Conservation (phyloP, 768 basidiomycete species). For the Mycena venus region DNA sequence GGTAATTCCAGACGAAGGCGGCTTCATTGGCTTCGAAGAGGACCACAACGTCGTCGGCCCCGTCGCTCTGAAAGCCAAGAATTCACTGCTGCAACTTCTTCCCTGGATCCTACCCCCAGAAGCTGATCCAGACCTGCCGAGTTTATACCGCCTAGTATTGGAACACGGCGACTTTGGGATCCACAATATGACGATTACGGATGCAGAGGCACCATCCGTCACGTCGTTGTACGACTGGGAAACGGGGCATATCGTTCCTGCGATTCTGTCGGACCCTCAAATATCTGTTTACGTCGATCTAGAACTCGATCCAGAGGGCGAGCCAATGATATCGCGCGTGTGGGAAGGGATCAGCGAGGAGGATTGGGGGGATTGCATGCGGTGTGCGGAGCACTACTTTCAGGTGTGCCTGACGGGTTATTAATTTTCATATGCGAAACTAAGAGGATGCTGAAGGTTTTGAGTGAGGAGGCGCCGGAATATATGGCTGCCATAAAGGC, state of each 20-base stretch:
- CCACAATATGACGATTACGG: constrained; percentile 26
- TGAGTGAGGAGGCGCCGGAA: background rate
- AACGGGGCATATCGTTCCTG: constrained; percentile 19
- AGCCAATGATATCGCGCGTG: constrained; percentile 13
- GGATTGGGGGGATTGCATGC: background rate
- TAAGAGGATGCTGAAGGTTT: background rate
- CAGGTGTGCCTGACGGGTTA: background rate
- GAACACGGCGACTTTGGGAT: constrained; percentile 31
- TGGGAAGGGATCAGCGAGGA: constrained; percentile 12
- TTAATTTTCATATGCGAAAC: background rate
- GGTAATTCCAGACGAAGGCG: constrained; percentile 10
- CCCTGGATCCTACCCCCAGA: constrained; percentile 15
- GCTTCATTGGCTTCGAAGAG: background rate
- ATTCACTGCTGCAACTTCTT: constrained; percentile 2
- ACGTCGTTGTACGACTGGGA: constrained; percentile 33
- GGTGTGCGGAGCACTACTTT: constrained; percentile 20
- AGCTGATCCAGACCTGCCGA: background rate
- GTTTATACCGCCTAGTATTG: constrained; percentile 24
- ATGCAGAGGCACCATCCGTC: background rate
- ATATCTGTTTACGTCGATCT: constrained; percentile 23
- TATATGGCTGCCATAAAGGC: constrained; percentile 14
- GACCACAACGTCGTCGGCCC: constrained; percentile 10
- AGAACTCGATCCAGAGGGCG: background rate
- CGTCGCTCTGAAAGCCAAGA: constrained; percentile 1
- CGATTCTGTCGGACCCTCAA: constrained; percentile 23